Evolutionary conservation across 495 filamentous ascomycete genomes (phyloP).

Genomic region (Tuber calosporum): DNA sequence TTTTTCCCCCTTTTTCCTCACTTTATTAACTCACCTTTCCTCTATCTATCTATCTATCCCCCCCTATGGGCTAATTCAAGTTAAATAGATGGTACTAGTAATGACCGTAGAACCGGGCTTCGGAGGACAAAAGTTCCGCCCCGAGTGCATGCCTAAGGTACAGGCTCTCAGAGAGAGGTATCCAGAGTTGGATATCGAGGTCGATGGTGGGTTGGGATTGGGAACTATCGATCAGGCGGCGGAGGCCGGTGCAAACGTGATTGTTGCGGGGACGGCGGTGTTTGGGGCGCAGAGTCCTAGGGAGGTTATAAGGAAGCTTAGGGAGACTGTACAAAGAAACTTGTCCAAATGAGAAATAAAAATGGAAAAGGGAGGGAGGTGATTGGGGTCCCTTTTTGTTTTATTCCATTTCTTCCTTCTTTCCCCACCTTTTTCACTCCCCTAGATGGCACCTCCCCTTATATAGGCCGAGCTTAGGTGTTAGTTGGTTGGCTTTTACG

Average conservation of each 20-base stretch:
- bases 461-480: neutral
- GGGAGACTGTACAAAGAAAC: constrained; percentile 65
- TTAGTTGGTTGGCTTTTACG: neutral
- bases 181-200: constrained; percentile 90
- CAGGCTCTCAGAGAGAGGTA: constrained; percentile 71
- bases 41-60: neutral
- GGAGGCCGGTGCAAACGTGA: constrained; percentile 93
- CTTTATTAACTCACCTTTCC: neutral
- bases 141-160: constrained; percentile 89
- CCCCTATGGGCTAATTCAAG: constrained; percentile 6
- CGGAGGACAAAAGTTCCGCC: constrained; percentile 98
- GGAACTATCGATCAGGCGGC: constrained; percentile 91
- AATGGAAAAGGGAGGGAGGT: neutral
- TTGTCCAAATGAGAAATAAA: constrained; percentile 9
- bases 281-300: constrained; percentile 85
- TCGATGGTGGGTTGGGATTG: constrained; percentile 82
- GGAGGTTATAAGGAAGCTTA: constrained; percentile 72
- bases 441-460: neutral
- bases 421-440: neutral
- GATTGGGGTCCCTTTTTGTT: neutral
- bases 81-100: constrained; percentile 83
- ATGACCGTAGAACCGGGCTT: constrained; percentile 99
- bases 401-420: constrained; percentile 6
- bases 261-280: constrained; percentile 93
- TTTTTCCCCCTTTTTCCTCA: neutral